A percentile compares a stretch with the other conserved stretches of the same genome.
phyloP scores from a whole-genome alignment of 495 filamentous ascomycete species.

The Lindgomyces ingoldianus region DNA sequence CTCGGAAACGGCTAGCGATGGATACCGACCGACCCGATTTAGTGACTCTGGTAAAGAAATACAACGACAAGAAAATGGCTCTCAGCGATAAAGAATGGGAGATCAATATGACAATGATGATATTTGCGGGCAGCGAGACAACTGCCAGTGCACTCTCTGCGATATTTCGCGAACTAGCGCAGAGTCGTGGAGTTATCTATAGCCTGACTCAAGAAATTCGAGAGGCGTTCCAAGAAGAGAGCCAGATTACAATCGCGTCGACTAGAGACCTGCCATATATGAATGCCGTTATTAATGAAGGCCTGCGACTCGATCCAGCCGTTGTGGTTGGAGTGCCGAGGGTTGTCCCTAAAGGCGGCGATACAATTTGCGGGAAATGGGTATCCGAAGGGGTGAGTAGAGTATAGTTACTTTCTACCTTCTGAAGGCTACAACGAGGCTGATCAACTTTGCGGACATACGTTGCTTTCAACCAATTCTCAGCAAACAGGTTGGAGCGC shows the following conservation, averaged over 20 bases:
- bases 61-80: constrained; percentile 10
- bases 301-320: constrained; percentile 20
- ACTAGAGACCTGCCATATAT: constrained; percentile 23
- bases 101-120: constrained; percentile 23
- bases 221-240: constrained; percentile 8
- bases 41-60: constrained; percentile 23
- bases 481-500: constrained; percentile 15
- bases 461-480: constrained; percentile 23
- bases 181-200: constrained; percentile 10
- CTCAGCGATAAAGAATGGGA: constrained; percentile 13
- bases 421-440: too few species aligned
- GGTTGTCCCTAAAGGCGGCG: constrained; percentile 11
- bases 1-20: constrained; percentile 5
- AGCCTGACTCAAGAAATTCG: constrained; percentile 21
- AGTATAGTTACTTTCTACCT: neutral
- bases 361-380: constrained; percentile 11
- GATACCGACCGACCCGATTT: constrained; percentile 21
- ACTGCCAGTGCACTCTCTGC: constrained; percentile 17
- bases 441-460: constrained; percentile 5
- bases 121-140: constrained; percentile 35
- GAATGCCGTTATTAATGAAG: constrained; percentile 34
- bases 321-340: constrained; percentile 20
- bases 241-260: constrained; percentile 20
- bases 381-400: constrained; percentile 18
- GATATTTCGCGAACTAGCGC: constrained; percentile 17